Percentiles rank a stretch among this genome's conserved stretches.
Evolutionary conservation across 306 rosid genomes (phyloP).

Genomic region (Corylus avellana): DNA sequence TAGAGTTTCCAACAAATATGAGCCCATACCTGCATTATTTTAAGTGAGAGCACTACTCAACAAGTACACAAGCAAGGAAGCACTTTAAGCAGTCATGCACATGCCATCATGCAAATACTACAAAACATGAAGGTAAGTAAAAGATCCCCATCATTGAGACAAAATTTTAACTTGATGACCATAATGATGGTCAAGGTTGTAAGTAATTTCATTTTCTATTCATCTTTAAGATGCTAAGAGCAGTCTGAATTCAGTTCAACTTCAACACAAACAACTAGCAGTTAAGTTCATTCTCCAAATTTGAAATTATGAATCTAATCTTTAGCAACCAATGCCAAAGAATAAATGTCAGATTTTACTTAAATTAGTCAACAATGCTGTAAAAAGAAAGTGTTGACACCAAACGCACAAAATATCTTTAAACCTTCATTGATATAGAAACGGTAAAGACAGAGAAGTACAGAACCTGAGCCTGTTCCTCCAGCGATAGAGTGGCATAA

Average conservation of each 20-base stretch:
- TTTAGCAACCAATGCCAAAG: background rate
- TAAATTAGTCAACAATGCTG: conserved; percentile 6
- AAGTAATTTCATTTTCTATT: background rate
- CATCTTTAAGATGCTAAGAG: background rate
- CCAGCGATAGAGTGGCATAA: conserved; percentile 98
- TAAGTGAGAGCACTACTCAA: conserved; percentile 12
- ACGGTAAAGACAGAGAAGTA: conserved; percentile 11
- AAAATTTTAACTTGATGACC: background rate
- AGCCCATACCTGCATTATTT: conserved; percentile 80
- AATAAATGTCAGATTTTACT: background rate
- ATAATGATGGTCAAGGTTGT: conserved; percentile 1
- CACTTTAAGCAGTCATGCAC: conserved; percentile 15
- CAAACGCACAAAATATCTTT: background rate
- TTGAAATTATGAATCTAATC: background rate
- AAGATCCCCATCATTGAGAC: conserved; percentile 3
- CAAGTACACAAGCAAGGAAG: conserved; percentile 18
- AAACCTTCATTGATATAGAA: background rate
- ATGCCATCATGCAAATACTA: conserved; percentile 10
- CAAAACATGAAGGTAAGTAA: conserved; percentile 12
- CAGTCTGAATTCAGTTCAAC: background rate
- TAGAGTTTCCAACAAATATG: conserved; percentile 90
- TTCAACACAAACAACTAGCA: background rate
- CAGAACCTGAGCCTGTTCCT: conserved; percentile 97
- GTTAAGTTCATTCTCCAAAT: background rate
- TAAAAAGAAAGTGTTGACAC: background rate